These are phyloP conservation scores for Picea engelmannii DNA, from an alignment of 83 land plant species.

Conservation along the genomic window DNA sequence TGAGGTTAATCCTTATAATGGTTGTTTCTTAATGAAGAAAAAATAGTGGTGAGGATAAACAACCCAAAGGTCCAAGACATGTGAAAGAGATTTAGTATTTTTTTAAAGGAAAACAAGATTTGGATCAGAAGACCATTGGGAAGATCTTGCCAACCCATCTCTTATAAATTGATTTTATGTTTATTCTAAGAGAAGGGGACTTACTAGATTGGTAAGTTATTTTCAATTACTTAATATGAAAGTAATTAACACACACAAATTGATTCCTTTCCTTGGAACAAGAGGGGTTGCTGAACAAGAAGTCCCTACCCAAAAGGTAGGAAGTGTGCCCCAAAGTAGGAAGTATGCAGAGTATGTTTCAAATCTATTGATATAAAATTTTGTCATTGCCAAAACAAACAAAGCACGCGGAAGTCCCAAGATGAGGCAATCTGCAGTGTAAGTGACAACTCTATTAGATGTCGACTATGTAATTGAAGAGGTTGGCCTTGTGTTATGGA, in stretches of 20 bases:
- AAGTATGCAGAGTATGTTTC: no score
- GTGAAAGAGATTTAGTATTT: neutral
- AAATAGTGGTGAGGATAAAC: neutral
- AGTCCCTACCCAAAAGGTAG: no score
- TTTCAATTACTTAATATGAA: constrained; percentile 22
- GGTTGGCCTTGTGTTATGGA: no score
- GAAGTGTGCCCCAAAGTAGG: no score
- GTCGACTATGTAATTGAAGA: no score
- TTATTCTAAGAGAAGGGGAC: constrained; percentile 28
- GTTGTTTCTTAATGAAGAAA: neutral
- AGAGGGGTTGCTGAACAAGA: neutral
- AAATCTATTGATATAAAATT: no score
- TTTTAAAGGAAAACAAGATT: constrained; percentile 17
- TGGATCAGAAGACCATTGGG: constrained; percentile 8
- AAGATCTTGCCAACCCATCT: neutral
- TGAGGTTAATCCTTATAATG: no score
- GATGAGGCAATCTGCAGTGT: no score
- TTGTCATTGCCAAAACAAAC: no score
- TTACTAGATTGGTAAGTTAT: constrained; percentile 35
- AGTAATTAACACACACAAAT: no score
- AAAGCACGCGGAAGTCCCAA: no score
- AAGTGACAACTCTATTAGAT: no score
- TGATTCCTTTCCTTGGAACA: constrained; percentile 22
- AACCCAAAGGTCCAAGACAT: neutral
- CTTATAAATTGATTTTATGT: constrained; percentile 17